phyloP scores from a whole-genome alignment of 768 basidiomycete genomes.

The Phanerodontia chrysosporium region DNA sequence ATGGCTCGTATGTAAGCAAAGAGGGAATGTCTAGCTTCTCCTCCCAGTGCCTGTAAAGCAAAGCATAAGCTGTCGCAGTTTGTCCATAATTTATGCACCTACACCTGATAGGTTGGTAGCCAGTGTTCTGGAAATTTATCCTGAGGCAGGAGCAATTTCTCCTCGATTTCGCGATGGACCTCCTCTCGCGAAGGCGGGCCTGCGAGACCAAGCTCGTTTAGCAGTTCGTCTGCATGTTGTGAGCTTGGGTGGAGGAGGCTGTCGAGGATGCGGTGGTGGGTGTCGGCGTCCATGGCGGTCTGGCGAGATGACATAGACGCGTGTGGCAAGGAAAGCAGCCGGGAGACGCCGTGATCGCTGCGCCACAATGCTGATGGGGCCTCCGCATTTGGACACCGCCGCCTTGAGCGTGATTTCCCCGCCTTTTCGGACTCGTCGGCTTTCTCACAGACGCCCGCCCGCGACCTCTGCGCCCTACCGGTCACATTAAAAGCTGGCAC shows the following conservation, averaged over 20 bases:
- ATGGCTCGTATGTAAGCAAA: constrained; percentile 60
- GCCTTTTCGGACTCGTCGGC: constrained; percentile 7
- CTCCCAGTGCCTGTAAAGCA: constrained; percentile 63
- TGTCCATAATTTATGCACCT: constrained; percentile 26
- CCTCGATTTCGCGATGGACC: constrained; percentile 68
- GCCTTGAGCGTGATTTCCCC: neutral
- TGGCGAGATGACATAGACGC: neutral
- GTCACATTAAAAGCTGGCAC: no score
- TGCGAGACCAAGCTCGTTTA: constrained; percentile 56
- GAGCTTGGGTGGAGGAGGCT: constrained; percentile 43
- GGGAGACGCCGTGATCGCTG: neutral
- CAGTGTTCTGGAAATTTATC: constrained; percentile 63
- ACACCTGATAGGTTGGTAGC: constrained; percentile 85
- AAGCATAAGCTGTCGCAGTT: no score
- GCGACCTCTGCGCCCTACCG: neutral
- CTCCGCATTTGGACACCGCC: neutral
- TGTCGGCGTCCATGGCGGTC: constrained; percentile 29
- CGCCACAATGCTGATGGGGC: constrained; percentile 1
- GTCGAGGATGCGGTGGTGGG: constrained; percentile 36
- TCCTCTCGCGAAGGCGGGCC: constrained; percentile 52
- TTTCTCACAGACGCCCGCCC: neutral
- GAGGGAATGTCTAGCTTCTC: constrained; percentile 55
- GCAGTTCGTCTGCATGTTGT: constrained; percentile 37
- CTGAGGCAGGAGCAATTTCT: constrained; percentile 68
- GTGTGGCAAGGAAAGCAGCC: neutral